Percentiles rank a stretch among this genome's conserved stretches.
Evolutionary conservation across 2,329 filamentous ascomycete genomes (phyloP).

Genomic region (Fusarium udum): DNA sequence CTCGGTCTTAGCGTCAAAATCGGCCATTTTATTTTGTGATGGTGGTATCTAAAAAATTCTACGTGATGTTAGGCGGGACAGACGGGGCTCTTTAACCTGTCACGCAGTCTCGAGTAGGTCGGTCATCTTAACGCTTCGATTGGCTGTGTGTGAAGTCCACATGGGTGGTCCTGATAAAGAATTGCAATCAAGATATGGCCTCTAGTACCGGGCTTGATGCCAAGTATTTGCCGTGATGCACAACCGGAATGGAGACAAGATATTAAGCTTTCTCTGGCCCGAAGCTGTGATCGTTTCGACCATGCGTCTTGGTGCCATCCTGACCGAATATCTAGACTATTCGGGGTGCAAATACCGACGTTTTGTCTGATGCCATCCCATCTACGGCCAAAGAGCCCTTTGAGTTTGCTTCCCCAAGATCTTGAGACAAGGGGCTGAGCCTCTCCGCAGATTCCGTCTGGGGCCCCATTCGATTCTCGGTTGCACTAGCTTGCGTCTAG

Average conservation of each 20-base stretch:
- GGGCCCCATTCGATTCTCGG: background rate
- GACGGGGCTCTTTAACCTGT: background rate
- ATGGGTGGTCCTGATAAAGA: background rate
- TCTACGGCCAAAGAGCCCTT: background rate
- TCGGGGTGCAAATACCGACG: background rate
- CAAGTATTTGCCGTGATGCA: background rate
- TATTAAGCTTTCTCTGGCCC: background rate
- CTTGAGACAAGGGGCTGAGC: background rate
- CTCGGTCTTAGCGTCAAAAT: background rate
- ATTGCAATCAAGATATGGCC: background rate
- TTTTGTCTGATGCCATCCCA: background rate
- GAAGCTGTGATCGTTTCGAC: background rate
- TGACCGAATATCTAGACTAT: background rate
- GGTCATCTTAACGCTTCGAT: background rate
- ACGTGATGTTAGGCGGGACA: background rate
- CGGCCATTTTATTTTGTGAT: background rate
- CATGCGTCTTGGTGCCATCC: background rate
- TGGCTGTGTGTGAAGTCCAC: background rate
- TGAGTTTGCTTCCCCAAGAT: background rate
- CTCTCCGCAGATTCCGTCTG: background rate
- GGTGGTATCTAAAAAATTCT: background rate
- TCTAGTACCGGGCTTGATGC: background rate
- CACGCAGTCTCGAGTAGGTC: background rate
- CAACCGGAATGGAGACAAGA: background rate
- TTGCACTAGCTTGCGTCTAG: background rate